Evolutionary conservation across 768 basidiomycete genomes (phyloP).

Genomic region (Rhodocollybia butyracea): DNA sequence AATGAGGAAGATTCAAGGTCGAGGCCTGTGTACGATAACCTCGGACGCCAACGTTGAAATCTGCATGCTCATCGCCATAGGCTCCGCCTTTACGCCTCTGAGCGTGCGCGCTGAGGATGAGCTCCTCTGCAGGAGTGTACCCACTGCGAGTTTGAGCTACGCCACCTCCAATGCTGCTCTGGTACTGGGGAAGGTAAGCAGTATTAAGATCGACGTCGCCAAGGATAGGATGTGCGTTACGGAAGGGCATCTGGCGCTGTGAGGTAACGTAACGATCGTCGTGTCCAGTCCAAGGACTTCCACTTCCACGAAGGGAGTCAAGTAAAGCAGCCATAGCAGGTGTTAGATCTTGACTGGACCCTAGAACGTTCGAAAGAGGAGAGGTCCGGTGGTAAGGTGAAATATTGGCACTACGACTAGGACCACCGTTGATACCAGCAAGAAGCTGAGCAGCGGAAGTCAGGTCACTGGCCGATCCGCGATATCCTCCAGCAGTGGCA

Average conservation of each 20-base stretch:
- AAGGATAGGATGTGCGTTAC: slow-evolving; percentile 1
- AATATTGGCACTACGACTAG: neutral
- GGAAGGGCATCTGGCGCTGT: neutral
- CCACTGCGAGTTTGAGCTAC: slow-evolving; percentile 42
- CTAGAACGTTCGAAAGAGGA: neutral
- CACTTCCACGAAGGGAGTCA: slow-evolving; percentile 28
- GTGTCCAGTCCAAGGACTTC: slow-evolving; percentile 17
- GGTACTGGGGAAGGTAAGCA: slow-evolving; percentile 9
- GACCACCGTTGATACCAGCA: neutral
- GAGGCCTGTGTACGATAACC: slow-evolving; percentile 40
- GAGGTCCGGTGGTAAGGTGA: slow-evolving; percentile 1
- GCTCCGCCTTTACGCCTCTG: slow-evolving; percentile 15
- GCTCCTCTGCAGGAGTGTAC: slow-evolving; percentile 67
- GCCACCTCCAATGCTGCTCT: neutral
- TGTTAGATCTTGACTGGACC: slow-evolving; percentile 4
- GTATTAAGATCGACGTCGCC: slow-evolving; percentile 12
- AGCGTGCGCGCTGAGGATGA: slow-evolving; percentile 55
- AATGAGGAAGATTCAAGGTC: slow-evolving; percentile 22
- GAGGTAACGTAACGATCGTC: slow-evolving; percentile 7
- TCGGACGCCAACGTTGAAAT: slow-evolving; percentile 38
- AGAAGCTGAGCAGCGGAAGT: slow-evolving; percentile 3
- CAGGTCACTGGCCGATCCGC: slow-evolving; percentile 3
- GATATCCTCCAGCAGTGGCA: slow-evolving; percentile 8
- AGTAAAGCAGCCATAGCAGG: slow-evolving; percentile 27
- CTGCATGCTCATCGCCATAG: slow-evolving; percentile 33